Percentiles rank a stretch among this genome's conserved stretches.
Conservation (phyloP, 345 rosid species). For the Rhizophora mangle region DNA sequence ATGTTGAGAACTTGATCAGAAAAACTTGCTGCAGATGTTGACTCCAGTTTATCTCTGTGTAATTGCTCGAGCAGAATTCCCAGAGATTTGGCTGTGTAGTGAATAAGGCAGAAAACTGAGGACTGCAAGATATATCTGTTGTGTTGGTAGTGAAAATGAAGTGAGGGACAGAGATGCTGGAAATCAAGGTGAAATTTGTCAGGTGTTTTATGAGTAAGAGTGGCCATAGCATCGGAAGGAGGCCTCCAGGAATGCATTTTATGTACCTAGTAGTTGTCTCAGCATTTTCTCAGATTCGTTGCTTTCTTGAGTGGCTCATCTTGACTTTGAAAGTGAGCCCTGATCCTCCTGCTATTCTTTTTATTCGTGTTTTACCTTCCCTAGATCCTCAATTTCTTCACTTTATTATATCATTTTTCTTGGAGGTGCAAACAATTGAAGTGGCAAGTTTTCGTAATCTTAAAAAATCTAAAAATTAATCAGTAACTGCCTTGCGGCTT, state of each 20-base stretch:
- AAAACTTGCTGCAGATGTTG: conserved; percentile 27
- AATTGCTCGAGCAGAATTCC: conserved; percentile 42
- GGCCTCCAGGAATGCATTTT: conserved; percentile 30
- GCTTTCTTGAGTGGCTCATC: background rate
- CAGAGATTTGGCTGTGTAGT: conserved; percentile 33
- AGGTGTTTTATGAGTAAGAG: conserved; percentile 32
- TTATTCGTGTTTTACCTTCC: conserved; percentile 23
- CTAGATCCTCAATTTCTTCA: conserved; percentile 14
- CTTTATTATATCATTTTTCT: conserved; percentile 7
- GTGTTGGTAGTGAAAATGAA: conserved; percentile 19
- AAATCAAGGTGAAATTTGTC: conserved; percentile 23
- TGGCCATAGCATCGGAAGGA: conserved; percentile 26
- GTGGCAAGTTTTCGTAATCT: conserved; percentile 5
- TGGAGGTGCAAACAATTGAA: background rate
- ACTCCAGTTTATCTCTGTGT: conserved; percentile 29
- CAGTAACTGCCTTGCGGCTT: background rate
- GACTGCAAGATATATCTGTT: conserved; percentile 2
- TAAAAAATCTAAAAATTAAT: background rate
- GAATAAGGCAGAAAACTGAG: conserved; percentile 17
- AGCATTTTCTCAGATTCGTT: conserved; percentile 29
- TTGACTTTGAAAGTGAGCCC: conserved; percentile 14
- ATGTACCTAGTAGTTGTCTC: conserved; percentile 29
- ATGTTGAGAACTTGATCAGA: conserved; percentile 45
- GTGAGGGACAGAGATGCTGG: conserved; percentile 27
- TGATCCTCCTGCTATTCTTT: conserved; percentile 8